A percentile compares a stretch with the other conserved stretches of the same genome.
These are phyloP conservation scores for Ascochyta koolunga DNA, from an alignment of 2,329 filamentous ascomycete species.

Conservation along the genomic window DNA sequence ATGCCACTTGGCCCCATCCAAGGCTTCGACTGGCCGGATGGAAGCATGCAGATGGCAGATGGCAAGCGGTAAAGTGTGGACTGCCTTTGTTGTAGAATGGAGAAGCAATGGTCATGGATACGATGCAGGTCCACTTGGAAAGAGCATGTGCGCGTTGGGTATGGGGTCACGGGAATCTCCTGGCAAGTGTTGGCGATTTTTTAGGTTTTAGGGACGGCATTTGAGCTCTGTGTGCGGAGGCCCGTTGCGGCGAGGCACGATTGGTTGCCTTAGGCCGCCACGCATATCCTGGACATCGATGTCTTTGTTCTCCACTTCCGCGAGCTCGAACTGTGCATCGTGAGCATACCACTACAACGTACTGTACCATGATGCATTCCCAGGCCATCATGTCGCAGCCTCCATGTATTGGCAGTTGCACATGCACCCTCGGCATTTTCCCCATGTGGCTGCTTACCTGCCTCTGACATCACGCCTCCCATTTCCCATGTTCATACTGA, in stretches of 20 bases:
- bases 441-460: not conserved
- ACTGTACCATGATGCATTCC: not conserved
- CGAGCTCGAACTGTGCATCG: not conserved
- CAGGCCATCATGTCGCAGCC: not conserved
- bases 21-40: slow-evolving; percentile 1
- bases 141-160: not conserved
- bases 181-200: slow-evolving; percentile 1
- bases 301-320: not conserved
- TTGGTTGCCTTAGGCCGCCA: slow-evolving; percentile 8
- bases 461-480: slow-evolving; percentile 2
- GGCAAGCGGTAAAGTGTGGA: slow-evolving; percentile 6
- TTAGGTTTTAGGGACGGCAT: not conserved
- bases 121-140: slow-evolving; percentile 3
- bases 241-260: slow-evolving; percentile 1
- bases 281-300: no score
- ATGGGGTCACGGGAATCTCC: slow-evolving; percentile 8
- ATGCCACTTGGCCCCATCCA: slow-evolving; percentile 8
- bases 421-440: slow-evolving; percentile 11
- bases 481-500: not conserved
- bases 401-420: not conserved
- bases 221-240: slow-evolving; percentile 3
- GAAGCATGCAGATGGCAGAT: slow-evolving; percentile 13
- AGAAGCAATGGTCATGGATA: not conserved
- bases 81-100: not conserved
- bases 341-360: not conserved